These are phyloP conservation scores for Arachis monticola DNA, from an alignment of 331 rosid genomes.

Conservation along the genomic window DNA sequence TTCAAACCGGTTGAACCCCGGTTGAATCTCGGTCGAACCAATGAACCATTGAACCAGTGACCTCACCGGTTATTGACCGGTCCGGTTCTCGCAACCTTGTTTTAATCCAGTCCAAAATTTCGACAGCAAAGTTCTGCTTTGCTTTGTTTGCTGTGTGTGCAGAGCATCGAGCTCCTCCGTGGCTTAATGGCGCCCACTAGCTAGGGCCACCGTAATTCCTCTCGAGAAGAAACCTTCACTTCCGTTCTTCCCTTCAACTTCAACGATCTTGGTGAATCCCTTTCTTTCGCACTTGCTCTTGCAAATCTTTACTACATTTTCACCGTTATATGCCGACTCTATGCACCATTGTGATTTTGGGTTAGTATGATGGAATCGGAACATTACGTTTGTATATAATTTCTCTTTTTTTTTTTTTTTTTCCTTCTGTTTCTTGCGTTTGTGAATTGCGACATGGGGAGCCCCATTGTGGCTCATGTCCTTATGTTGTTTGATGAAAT, in stretches of 20 bases:
- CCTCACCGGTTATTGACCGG: too few relatives aligned
- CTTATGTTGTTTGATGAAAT: slow-evolving; percentile 38
- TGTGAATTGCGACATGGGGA: neutral
- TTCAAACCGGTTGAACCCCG: too few relatives aligned
- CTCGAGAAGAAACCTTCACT: neutral
- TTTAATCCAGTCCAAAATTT: too few relatives aligned
- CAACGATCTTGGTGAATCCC: neutral
- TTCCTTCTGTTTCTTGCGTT: neutral
- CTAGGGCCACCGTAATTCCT: neutral
- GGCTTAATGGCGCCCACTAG: neutral
- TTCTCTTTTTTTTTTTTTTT: neutral
- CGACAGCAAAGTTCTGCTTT: neutral
- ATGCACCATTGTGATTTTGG: neutral
- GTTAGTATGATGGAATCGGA: neutral
- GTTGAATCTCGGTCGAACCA: too few relatives aligned
- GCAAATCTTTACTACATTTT: neutral
- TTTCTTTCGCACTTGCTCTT: neutral
- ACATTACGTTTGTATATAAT: slow-evolving; percentile 5
- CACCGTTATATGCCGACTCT: neutral
- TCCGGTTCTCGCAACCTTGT: too few relatives aligned
- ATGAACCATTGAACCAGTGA: too few relatives aligned
- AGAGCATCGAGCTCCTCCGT: neutral
- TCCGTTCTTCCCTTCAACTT: neutral
- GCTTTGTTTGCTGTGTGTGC: neutral
- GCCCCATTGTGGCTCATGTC: neutral